These are phyloP conservation scores for Primulina tabacum DNA, from an alignment of 257 asterid species.

Conservation along the genomic window DNA sequence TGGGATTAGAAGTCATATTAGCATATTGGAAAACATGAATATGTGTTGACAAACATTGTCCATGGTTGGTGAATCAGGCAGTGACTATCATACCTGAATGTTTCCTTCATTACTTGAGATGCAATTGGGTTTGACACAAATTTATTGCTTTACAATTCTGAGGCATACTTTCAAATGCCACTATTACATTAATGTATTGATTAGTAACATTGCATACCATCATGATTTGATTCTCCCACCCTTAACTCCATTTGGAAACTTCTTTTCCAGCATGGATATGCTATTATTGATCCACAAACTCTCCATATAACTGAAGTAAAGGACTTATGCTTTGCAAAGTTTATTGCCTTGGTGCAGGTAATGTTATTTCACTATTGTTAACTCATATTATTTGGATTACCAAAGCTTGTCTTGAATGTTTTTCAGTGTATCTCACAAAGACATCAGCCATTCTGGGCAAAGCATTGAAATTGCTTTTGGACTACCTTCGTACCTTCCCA, in stretches of 20 bases:
- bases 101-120: constrained; percentile 23
- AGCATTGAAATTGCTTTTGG: constrained; percentile 59
- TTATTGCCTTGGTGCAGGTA: constrained; percentile 74
- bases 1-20: constrained; percentile 66
- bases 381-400: constrained; percentile 14
- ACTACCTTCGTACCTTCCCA: constrained; percentile 63
- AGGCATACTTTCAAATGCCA: background rate
- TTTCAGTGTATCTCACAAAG: constrained; percentile 79
- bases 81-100: constrained; percentile 72
- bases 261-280: constrained; percentile 73
- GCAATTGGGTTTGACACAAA: background rate
- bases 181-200: constrained; percentile 3
- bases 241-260: constrained; percentile 9
- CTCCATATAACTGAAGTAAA: constrained; percentile 38
- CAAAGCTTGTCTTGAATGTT: background rate
- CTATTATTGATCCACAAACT: constrained; percentile 51
- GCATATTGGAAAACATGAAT: constrained; percentile 69
- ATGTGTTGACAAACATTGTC: constrained; percentile 57
- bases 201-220: background rate
- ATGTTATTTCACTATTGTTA: constrained; percentile 16
- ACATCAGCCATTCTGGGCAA: constrained; percentile 75
- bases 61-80: constrained; percentile 44
- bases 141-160: constrained; percentile 14
- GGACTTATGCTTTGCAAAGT: constrained; percentile 59
- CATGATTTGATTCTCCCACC: constrained; percentile 19